Percentiles rank a stretch among this genome's conserved stretches.
Conservation (phyloP, 805 yeast genomes). For the Zygotorulaspora chibaensis region DNA sequence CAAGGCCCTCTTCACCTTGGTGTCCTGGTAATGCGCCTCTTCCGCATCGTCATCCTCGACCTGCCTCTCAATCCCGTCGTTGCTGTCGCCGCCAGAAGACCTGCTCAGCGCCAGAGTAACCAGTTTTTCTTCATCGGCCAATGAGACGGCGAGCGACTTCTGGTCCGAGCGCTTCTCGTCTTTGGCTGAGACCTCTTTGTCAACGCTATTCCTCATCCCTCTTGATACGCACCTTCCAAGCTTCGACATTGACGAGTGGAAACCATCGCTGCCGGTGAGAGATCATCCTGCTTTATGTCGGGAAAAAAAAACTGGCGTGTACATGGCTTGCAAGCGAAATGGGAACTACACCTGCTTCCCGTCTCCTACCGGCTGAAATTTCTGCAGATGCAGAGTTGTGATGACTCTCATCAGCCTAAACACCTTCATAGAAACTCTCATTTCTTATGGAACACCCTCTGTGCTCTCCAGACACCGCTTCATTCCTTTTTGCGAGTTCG, state of each 20-base stretch:
- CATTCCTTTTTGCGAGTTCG: neutral
- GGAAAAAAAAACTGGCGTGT: no score
- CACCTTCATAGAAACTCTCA: no score
- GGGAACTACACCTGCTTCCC: neutral
- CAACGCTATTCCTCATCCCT: neutral
- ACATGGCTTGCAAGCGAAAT: no score
- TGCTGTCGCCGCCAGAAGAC: neutral
- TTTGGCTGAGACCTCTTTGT: neutral
- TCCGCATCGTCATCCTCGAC: conserved; percentile 21
- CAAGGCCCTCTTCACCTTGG: conserved; percentile 51
- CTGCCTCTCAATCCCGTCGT: neutral
- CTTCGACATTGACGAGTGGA: conserved; percentile 2
- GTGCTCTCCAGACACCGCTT: no score
- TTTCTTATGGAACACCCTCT: no score
- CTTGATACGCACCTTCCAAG: neutral
- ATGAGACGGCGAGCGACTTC: neutral
- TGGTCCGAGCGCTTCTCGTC: conserved; percentile 1
- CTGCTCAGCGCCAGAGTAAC: neutral
- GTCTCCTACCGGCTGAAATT: no score
- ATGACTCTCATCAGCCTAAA: no score
- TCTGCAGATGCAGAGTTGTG: no score
- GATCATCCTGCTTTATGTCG: no score
- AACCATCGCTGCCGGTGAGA: no score
- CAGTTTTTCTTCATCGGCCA: neutral
- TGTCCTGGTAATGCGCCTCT: conserved; percentile 34